Percentiles rank a stretch among this genome's conserved stretches.
phyloP scores from a whole-genome alignment of 768 basidiomycete genomes.

The Lepiota subincarnata region DNA sequence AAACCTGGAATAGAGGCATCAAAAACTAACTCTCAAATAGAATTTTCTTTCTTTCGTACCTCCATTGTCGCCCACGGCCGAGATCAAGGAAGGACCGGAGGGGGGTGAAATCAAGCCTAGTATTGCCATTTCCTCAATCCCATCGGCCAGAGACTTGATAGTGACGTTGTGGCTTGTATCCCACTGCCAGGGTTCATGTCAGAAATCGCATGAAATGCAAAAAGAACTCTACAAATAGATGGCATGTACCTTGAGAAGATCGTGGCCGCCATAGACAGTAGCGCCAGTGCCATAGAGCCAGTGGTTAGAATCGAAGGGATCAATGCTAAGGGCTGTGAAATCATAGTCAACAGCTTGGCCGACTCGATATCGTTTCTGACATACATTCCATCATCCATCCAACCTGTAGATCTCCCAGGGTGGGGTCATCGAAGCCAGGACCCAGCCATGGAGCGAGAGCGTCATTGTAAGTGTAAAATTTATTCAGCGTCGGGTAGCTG shows the following conservation, averaged over 20 bases:
- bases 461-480: slow-evolving; percentile 53
- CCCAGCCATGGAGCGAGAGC: slow-evolving; percentile 59
- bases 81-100: slow-evolving; percentile 51
- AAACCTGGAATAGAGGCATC: slow-evolving; percentile 33
- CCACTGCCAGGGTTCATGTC: slow-evolving; percentile 36
- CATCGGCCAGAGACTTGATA: slow-evolving; percentile 56
- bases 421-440: slow-evolving; percentile 40
- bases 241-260: slow-evolving; percentile 37
- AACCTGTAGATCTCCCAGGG: slow-evolving; percentile 43
- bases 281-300: slow-evolving; percentile 70
- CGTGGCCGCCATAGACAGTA: slow-evolving; percentile 58
- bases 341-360: not conserved
- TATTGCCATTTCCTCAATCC: slow-evolving; percentile 61
- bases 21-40: not conserved
- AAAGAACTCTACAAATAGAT: not conserved
- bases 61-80: slow-evolving; percentile 50
- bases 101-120: slow-evolving; percentile 58
- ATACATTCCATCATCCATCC: slow-evolving; percentile 72
- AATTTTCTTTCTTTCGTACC: slow-evolving; percentile 27
- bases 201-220: not conserved
- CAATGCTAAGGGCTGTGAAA: slow-evolving; percentile 44
- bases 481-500: slow-evolving; percentile 40
- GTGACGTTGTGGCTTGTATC: slow-evolving; percentile 56
- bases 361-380: not conserved
- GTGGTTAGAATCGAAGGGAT: slow-evolving; percentile 67